A percentile compares a stretch with the other conserved stretches of the same genome.
phyloP scores from a whole-genome alignment of 1,284 basidiomycete species.

The Mycosarcoma mackinlayi region DNA sequence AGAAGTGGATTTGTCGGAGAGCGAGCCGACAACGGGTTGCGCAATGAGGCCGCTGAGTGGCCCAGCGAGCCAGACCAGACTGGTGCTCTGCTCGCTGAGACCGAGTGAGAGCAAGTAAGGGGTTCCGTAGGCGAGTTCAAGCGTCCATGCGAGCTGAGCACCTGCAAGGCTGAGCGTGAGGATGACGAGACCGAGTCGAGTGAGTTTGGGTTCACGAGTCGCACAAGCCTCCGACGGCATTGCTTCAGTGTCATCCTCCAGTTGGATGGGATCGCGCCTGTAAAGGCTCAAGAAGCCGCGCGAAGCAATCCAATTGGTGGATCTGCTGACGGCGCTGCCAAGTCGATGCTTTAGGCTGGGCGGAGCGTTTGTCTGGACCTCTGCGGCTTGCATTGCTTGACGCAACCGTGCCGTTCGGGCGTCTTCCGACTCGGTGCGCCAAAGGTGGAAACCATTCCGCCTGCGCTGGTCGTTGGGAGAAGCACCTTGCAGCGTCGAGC shows the following conservation, averaged over 20 bases:
- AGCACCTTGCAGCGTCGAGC: conserved; percentile 30
- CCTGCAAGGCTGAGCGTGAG: conserved; percentile 75
- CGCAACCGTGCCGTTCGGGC: conserved; percentile 23
- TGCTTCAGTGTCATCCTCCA: conserved; percentile 1
- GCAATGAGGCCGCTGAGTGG: conserved; percentile 90
- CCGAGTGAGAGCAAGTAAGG: conserved; percentile 90
- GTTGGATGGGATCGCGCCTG: conserved; percentile 9
- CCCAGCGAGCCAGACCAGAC: conserved; percentile 95
- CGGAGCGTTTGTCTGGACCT: conserved; percentile 16
- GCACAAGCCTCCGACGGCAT: neutral
- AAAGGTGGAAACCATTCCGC: conserved; percentile 55
- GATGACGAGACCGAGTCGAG: conserved; percentile 69
- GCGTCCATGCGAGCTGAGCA: conserved; percentile 90
- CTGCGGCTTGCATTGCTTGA: conserved; percentile 18
- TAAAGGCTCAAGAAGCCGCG: conserved; percentile 23
- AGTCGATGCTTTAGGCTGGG: conserved; percentile 1
- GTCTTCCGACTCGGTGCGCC: conserved; percentile 55
- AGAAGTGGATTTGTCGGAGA: conserved; percentile 90
- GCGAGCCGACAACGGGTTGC: conserved; percentile 92
- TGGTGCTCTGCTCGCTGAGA: conserved; percentile 87
- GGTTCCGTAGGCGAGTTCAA: conserved; percentile 84
- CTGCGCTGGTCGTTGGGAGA: conserved; percentile 33
- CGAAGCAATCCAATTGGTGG: neutral
- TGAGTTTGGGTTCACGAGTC: conserved; percentile 47
- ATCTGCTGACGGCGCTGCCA: neutral